Base-by-base conservation (phyloP, 1,284 basidiomycete genomes). In the Rhodotorula sp. region DNA sequence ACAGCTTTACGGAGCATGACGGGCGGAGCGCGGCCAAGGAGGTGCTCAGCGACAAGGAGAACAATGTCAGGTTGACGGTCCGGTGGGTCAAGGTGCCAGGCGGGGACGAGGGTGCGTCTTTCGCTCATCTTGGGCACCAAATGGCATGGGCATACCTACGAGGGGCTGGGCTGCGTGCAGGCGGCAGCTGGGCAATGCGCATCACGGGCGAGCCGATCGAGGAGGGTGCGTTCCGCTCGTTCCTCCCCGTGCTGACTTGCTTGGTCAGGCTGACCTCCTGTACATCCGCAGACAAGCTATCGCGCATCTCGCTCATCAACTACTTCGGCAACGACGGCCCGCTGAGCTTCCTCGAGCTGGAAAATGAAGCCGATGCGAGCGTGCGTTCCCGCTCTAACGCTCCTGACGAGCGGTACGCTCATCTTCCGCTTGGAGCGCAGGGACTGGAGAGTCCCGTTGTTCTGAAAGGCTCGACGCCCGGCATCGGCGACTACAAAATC, bases 1-100 rank as follows among this genome's bases (percentile, higher is more conserved):
- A 96, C 82, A 90, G 90, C 25, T 97, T 91, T 90, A 90, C 90
- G 12, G 87, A 88, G 76, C 94, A 93, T 80, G 93, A 97, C 80
- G 85, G 91, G 25, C 87, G 92, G 41, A 86, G 90, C 77, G 92
- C 92, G 68, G 93, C 92, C 61, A 85, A 90, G 25, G 91, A 97
- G 81, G 87, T 91, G 68, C 85, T 97, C 72, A 87, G 89, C 72
- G 94, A 97, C 81, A 84, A 86, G 32, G 80, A 83, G 67, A 94
- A 94, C 82, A 97, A 97, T 78, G 88, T 96, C 63, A 85, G 89
- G 78, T 84, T 97, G 48, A 91, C 89, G 17, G 93, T 91, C 3
- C 89, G 92, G 78, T 90, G 93, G 77, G 82, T 97, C 73, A 96
- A 96, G 81, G 84, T 91, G 46, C 85, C 89, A 22, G 90, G 88